Percentiles rank a stretch among this genome's conserved stretches.
phyloP scores from a whole-genome alignment of 768 basidiomycete genomes.

The Dentipellis sp. region DNA sequence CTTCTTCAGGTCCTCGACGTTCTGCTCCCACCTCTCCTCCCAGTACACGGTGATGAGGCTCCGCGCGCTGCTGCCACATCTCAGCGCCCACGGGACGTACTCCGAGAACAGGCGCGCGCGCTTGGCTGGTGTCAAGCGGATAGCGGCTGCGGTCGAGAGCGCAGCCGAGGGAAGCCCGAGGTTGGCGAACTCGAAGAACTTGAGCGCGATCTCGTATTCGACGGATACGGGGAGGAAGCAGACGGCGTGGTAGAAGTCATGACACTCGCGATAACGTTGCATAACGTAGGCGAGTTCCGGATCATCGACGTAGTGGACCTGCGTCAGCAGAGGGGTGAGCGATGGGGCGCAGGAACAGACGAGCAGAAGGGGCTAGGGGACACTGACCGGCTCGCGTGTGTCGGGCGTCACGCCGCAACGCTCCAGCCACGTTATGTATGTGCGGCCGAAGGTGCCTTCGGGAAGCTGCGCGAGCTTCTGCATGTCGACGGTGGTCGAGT shows the following conservation, averaged over 20 bases:
- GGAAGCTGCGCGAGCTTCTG: conserved; percentile 52
- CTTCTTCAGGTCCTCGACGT: conserved; percentile 71
- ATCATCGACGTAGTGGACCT: conserved; percentile 94
- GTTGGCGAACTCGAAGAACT: conserved; percentile 91
- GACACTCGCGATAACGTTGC: conserved; percentile 96
- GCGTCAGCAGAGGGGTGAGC: background rate
- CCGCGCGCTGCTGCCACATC: conserved; percentile 64
- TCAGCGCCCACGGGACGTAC: conserved; percentile 89
- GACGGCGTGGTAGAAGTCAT: conserved; percentile 95
- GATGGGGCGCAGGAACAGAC: conserved; percentile 3
- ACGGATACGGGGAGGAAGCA: conserved; percentile 84
- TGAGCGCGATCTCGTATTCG: conserved; percentile 87
- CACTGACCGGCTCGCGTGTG: conserved; percentile 76
- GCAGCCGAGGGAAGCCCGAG: conserved; percentile 83
- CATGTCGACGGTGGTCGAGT: conserved; percentile 68
- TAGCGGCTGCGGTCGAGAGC: conserved; percentile 71
- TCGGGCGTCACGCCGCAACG: conserved; percentile 87
- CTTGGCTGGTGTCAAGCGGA: conserved; percentile 46
- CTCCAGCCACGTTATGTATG: conserved; percentile 87
- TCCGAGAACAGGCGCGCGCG: conserved; percentile 52
- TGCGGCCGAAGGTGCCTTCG: conserved; percentile 75
- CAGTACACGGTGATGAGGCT: conserved; percentile 89
- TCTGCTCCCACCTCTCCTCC: conserved; percentile 89
- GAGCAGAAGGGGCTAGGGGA: background rate
- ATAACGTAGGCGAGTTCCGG: conserved; percentile 96